Base-by-base conservation (phyloP, 1,139 yeast genomes). In the Groenewaldozyma sp. region DNA sequence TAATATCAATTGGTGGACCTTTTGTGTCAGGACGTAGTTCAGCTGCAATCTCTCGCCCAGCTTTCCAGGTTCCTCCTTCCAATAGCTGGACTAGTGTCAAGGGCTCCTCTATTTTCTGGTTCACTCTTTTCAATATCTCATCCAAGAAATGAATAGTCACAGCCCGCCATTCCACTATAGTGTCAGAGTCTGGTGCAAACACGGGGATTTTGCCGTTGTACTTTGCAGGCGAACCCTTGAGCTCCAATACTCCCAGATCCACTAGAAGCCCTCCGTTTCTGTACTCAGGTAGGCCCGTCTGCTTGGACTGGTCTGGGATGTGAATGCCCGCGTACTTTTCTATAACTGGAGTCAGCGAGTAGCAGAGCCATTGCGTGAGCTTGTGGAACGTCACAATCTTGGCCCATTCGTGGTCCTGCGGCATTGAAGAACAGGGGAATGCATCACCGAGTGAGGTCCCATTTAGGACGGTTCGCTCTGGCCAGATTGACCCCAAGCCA, bases 61-160 rank as follows among this genome's bases (percentile, higher is more conserved):
- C 73, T 47, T 71, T 71, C 82, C 81, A 76, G 28, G 75, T 68
- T 0, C 82, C 82, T 2, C 81, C 81, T 47, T 76, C 82, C 11
- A 76, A 70, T 37, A 41, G 54, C 51, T 76, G 81, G 2, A 80
- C 75, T 34, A 76, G 53, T 6, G 59, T 49, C 36, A 75, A 51
- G 31, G 60, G 59, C 39, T 53, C 62, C 10, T 50, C 45, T 7
- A 65, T 55, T 2, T 56, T 58, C 28, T 63, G 57, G 45, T 75
- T 74, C 31, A 75, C 70, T 36, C 66, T 44, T 7, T 72, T 71
- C 18, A 74, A 58, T 4, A 75, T 54, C 44, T 61, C 54, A 50
- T 76, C 82, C 37, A 76, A 56, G 36, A 75, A 59, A 3, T 74
- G 74, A 26, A 76, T 71, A 0, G 78, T 76, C 40, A 67, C 60